phyloP scores from a whole-genome alignment of 1,284 basidiomycete genomes.

The Leccinum colubrinum region DNA sequence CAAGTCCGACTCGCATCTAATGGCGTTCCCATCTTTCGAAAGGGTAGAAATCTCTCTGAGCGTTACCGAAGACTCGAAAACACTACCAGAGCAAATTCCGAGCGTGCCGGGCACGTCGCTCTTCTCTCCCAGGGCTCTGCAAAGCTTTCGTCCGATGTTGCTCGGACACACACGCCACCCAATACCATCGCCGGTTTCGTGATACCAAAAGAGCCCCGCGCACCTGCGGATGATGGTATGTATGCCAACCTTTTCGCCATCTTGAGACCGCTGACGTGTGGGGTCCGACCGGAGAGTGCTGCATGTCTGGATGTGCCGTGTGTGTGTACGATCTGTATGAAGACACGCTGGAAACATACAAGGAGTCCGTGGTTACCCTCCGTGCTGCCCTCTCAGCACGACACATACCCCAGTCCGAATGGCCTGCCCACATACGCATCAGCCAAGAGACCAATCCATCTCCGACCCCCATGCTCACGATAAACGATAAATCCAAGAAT shows the following conservation, averaged over 20 bases:
- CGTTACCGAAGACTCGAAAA: constrained; percentile 57
- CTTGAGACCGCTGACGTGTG: neutral
- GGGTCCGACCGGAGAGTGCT: constrained; percentile 61
- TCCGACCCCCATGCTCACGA: neutral
- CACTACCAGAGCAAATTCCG: constrained; percentile 44
- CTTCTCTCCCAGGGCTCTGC: constrained; percentile 13
- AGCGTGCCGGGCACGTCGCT: constrained; percentile 26
- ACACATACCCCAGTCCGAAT: constrained; percentile 56
- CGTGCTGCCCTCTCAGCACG: constrained; percentile 47
- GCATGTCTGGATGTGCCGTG: constrained; percentile 89
- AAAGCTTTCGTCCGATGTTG: neutral
- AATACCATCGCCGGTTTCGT: constrained; percentile 44
- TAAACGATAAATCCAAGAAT: constrained; percentile 31
- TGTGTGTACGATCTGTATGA: constrained; percentile 89
- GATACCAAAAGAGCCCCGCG: constrained; percentile 57
- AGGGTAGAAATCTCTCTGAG: constrained; percentile 49
- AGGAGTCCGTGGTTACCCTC: constrained; percentile 50
- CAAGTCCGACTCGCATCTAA: constrained; percentile 13
- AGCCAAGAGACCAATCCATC: neutral
- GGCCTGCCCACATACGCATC: constrained; percentile 53
- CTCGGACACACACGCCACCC: constrained; percentile 5
- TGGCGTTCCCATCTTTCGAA: constrained; percentile 7
- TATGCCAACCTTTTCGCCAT: neutral
- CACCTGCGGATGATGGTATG: constrained; percentile 61
- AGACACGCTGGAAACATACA: constrained; percentile 71